A percentile compares a stretch with the other conserved stretches of the same genome.
phyloP scores from a whole-genome alignment of 331 rosid species.

The Phaseolus coccineus region DNA sequence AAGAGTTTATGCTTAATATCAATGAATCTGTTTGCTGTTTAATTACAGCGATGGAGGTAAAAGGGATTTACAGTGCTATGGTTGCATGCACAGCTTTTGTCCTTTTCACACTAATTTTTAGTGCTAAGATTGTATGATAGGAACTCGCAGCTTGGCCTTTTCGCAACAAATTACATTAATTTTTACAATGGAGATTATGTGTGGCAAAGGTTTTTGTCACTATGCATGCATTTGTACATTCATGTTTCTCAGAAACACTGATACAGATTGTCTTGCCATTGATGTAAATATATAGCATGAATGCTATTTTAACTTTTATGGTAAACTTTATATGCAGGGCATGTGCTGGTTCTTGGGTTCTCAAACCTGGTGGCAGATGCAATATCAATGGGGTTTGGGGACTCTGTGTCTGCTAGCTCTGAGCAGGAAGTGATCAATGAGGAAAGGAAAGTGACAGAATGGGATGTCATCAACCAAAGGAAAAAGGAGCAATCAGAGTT shows the following conservation, averaged over 20 bases:
- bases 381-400: conserved; percentile 78
- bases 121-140: not conserved
- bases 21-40: not conserved
- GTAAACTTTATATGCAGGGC: conserved; percentile 41
- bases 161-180: not conserved
- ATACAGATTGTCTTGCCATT: conserved; percentile 10
- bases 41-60: not conserved
- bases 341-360: conserved; percentile 74
- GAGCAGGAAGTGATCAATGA: conserved; percentile 54
- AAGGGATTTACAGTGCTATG: not conserved
- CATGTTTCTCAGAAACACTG: conserved; percentile 5
- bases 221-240: not conserved
- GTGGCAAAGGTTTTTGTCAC: not conserved
- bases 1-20: not conserved
- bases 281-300: conserved; percentile 17
- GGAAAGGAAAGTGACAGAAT: conserved; percentile 56
- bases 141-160: conserved; percentile 16
- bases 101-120: not conserved
- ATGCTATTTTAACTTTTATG: conserved; percentile 19
- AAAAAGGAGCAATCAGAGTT: conserved; percentile 49
- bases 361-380: conserved; percentile 80
- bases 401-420: conserved; percentile 56
- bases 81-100: not conserved
- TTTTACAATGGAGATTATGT: not conserved
- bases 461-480: conserved; percentile 59